These are phyloP conservation scores for Auricularia cornea DNA, from an alignment of 768 basidiomycete genomes.

Conservation along the genomic window DNA sequence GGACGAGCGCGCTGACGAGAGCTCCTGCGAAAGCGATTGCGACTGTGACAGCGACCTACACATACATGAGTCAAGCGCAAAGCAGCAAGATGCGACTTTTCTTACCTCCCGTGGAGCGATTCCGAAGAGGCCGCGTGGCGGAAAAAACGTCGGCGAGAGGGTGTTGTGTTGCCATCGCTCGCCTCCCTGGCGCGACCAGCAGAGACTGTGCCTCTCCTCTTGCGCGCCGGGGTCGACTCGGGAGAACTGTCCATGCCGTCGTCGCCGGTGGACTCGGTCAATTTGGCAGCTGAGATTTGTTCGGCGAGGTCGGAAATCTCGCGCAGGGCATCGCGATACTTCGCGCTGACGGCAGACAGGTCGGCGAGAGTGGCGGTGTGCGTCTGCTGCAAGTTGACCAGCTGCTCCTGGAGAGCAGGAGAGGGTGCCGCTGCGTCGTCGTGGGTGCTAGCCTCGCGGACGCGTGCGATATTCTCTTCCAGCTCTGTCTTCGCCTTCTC, in stretches of 20 bases:
- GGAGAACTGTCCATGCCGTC: constrained; percentile 32
- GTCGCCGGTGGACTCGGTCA: constrained; percentile 37
- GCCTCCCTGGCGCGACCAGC: constrained; percentile 1
- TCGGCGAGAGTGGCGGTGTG: constrained; percentile 75
- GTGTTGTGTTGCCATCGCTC: constrained; percentile 26
- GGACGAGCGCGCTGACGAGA: constrained; percentile 81
- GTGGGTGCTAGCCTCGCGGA: constrained; percentile 7
- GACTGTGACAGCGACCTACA: constrained; percentile 84
- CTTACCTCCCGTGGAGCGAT: constrained; percentile 78
- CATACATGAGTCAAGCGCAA: constrained; percentile 9
- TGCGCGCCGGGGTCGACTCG: constrained; percentile 46
- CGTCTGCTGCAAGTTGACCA: constrained; percentile 69
- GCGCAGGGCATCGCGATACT: constrained; percentile 81
- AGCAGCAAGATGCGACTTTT: constrained; percentile 13
- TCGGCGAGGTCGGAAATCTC: constrained; percentile 89
- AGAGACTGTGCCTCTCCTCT: constrained; percentile 18
- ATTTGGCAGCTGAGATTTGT: constrained; percentile 83
- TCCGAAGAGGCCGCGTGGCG: constrained; percentile 80
- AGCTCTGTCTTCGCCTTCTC: constrained; percentile 60
- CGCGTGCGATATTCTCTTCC: constrained; percentile 35
- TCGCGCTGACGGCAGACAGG: constrained; percentile 64
- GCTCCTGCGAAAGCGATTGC: constrained; percentile 95
- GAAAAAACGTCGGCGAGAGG: constrained; percentile 71
- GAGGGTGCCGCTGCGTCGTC: constrained; percentile 15
- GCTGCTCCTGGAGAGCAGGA: constrained; percentile 46